These are phyloP conservation scores for Moniliophthora roreri DNA, from an alignment of 1,284 basidiomycete species.

Conservation along the genomic window DNA sequence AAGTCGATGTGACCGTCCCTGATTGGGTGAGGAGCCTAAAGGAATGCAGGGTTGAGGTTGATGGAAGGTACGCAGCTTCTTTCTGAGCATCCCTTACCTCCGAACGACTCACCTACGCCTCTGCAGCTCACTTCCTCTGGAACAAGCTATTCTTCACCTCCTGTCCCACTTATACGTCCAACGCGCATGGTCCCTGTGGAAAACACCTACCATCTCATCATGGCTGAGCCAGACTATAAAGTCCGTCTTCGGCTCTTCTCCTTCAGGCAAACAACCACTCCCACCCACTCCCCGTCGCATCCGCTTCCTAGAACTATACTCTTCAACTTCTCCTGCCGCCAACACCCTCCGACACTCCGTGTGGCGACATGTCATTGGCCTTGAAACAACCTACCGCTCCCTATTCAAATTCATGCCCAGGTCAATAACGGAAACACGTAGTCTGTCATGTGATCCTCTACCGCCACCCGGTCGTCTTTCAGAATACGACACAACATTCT, in stretches of 20 bases:
- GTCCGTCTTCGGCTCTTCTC: constrained; percentile 35
- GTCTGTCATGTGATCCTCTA: constrained; percentile 76
- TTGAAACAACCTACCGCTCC: constrained; percentile 51
- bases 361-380: constrained; percentile 76
- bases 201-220: constrained; percentile 56
- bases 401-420: constrained; percentile 74
- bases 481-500: constrained; percentile 71
- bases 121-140: constrained; percentile 36
- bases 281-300: constrained; percentile 35
- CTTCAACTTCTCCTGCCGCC: constrained; percentile 17
- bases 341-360: constrained; percentile 48
- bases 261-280: constrained; percentile 23
- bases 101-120: constrained; percentile 8
- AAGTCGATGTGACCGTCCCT: constrained; percentile 71
- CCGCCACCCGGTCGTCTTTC: constrained; percentile 64
- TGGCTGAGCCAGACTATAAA: constrained; percentile 71
- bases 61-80: constrained; percentile 49
- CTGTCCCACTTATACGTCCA: constrained; percentile 85
- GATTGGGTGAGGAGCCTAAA: constrained; percentile 54
- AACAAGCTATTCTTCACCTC: constrained; percentile 57
- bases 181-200: constrained; percentile 80
- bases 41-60: constrained; percentile 70
- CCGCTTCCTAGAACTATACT: constrained; percentile 46
- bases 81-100: neutral
- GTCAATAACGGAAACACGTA: constrained; percentile 44